Evolutionary conservation across 306 rosid species (phyloP), one percentile per base, ranked within the genome.

Genomic region (Senna tora): DNA sequence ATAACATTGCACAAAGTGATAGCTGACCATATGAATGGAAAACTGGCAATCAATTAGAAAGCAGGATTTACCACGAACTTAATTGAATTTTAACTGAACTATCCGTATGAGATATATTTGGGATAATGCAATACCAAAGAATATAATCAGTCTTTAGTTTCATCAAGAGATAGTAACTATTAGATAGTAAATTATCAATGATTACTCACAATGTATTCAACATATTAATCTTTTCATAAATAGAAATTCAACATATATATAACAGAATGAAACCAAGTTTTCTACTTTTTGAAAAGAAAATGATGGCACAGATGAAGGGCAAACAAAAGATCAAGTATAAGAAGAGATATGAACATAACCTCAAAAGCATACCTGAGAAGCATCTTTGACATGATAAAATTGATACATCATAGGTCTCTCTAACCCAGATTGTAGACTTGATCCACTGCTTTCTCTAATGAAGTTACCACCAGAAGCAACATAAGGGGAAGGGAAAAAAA

Each of bases 351-450:
- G 43, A 34, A 59, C 64, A 33, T 45, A 66, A 75, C 62, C 76
- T 32, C 21, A 54, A 66, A 68, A 67, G 14, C 30, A 65, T 87
- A 94, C 98, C 98, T 94, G 96, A 67, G 86, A 75, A 79, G 64
- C 81, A 71, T 84, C 79, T 81, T 82, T 83, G 55, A 91, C 70
- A 78, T 94, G 97, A 76, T 91, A 91, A 79, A 89, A 91, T 32
- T 79, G 81, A 82, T 84, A 72, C 20, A 67, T 76, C 64, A 30
- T 83, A 16, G 78, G 84, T 68, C 85, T 83, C 41, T 67, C 84
- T 65, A 85, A 66, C 61, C 74, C 76, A 54, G 82, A 72, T 51
- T 75, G 87, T 50, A 65, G 60, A 76, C 75, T 76, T 47, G 90
- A 83, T 71, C 74, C 84, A 57, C 56, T 78, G 60, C 73, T 86